Base-by-base conservation (phyloP, 169 alveolate genomes). In the Plasmodium blacklocki region DNA sequence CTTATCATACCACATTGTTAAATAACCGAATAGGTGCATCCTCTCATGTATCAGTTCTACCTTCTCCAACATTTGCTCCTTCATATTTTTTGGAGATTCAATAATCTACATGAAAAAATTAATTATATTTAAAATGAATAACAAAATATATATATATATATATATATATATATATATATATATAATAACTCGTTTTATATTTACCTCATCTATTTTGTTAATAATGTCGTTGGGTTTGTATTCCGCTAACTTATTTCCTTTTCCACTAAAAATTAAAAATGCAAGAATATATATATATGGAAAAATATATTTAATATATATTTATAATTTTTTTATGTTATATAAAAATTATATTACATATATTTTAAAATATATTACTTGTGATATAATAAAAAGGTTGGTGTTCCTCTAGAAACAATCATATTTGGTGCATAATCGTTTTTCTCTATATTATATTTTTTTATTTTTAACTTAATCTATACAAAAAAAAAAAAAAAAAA, bases 401-500 rank as follows among this genome's bases (percentile, higher is more conserved):
- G 89, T 19, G 89, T 78, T 26, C 89, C 89, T 63, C 89, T 78
- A 45, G 63, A 78, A 58, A 78, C 19, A 26, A 78, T 78, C 89
- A 78, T 78, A 59, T 78, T 78, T 56, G 89, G 89, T 11, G 89
- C 89, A 58, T 78, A 78, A 43, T 78, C 89, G 60, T 78, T 78
- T 26, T 78, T 78, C 89, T 78, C 89, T 50, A 78, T 66, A 32
- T 78, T 78, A 54, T 78, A 78, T 70, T 78, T 78, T 76, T 78
- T 78, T 59, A 78, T 47, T 59, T 78, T 78, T 47, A 78, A 26
- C 62, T 78, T 50, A 66, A 78, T 78, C 89, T 78, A 59, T 56
- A 78, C n/a, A 18, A 54, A 54, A 15, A 11, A 26, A 18, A 68
- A 3, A 29, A 19, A n/a, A 60, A 6, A 60, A 60, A 60, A n/a